Evolutionary conservation across 768 basidiomycete species (phyloP).

Genomic region (Amanita rubescens): DNA sequence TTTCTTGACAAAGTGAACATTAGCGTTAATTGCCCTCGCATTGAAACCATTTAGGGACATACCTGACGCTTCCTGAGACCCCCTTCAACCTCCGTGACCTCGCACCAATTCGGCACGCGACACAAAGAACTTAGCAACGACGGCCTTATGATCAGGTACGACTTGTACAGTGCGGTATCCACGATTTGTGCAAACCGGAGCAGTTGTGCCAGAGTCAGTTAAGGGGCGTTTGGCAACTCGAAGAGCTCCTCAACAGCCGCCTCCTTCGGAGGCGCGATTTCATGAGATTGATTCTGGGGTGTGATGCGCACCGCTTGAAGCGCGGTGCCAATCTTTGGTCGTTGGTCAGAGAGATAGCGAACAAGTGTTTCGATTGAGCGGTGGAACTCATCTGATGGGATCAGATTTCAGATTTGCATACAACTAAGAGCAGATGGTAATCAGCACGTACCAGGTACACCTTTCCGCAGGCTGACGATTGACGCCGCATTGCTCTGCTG

Average conservation of each 20-base stretch:
- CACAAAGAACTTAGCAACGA: slow-evolving; percentile 80
- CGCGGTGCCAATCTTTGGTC: slow-evolving; percentile 78
- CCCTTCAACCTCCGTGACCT: slow-evolving; percentile 90
- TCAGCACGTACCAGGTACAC: slow-evolving; percentile 26
- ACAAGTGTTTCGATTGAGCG: slow-evolving; percentile 84
- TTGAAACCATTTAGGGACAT: slow-evolving; percentile 11
- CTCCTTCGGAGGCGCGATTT: slow-evolving; percentile 63
- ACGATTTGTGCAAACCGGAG: slow-evolving; percentile 88
- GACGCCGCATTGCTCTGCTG: slow-evolving; percentile 47
- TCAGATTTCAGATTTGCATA: not conserved
- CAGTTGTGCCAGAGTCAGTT: slow-evolving; percentile 76
- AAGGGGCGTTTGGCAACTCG: slow-evolving; percentile 65
- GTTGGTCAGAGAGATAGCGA: slow-evolving; percentile 81
- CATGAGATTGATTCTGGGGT: slow-evolving; percentile 58
- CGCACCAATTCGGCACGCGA: slow-evolving; percentile 93
- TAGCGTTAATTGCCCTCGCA: not conserved
- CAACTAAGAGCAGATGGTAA: not conserved
- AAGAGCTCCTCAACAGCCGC: slow-evolving; percentile 71
- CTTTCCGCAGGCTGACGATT: slow-evolving; percentile 28
- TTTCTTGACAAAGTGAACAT: slow-evolving; percentile 48
- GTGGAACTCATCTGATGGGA: slow-evolving; percentile 44
- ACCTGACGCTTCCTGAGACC: slow-evolving; percentile 76
- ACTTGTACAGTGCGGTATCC: slow-evolving; percentile 92
- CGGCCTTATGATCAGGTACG: slow-evolving; percentile 78
- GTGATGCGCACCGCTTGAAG: slow-evolving; percentile 64